Base-by-base conservation (phyloP, 768 basidiomycete species). In the Russula virescens region DNA sequence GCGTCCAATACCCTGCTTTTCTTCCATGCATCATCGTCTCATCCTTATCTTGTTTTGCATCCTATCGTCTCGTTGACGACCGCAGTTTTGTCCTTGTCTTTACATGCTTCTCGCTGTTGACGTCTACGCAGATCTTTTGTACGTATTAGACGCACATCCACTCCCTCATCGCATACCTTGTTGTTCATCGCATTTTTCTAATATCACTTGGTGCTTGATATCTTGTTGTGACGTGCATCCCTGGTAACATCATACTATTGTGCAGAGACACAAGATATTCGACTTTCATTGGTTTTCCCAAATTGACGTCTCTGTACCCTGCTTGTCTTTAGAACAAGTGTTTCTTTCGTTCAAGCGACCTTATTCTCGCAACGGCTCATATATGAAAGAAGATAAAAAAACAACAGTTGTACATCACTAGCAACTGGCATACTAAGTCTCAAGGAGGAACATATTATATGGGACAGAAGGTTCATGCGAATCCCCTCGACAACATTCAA, bases 121-220 rank as follows among this genome's bases (percentile, higher is more conserved):
- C 58, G 70, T 71, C 71, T 74, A 73, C 73, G 42, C 42, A 53
- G 40, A 66, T 60, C 59, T 51, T 47, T 66, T 84, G 85, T 86
- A 87, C 86, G 80, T 82, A 85, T 81, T 86, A 87, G 84, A 87
- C 79, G 86, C 83, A 81, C 82, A 74, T 74, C 21, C 52, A 58
- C 73, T 74, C 71, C 75, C 71, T 71, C 69, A 61, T 38, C 19
- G 26, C 73, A 67, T 71, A 63, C 62, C 56, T 63, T 58, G 31
- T 64, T 66, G 61, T 25, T 60, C 68, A 70, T 72, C 75, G 71
- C 73, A 69, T 68, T 72, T 69, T 71, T 68, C 60, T 73, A 63
- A 60, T 71, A 73, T 71, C 64, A 26, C 52, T 56, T 53, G 63
- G 69, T 68, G 19, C 19, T 67, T 42, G 56, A 47, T 50, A 34